phyloP scores from a whole-genome alignment of 768 basidiomycete genomes.

The Phaeotremella skinneri region DNA sequence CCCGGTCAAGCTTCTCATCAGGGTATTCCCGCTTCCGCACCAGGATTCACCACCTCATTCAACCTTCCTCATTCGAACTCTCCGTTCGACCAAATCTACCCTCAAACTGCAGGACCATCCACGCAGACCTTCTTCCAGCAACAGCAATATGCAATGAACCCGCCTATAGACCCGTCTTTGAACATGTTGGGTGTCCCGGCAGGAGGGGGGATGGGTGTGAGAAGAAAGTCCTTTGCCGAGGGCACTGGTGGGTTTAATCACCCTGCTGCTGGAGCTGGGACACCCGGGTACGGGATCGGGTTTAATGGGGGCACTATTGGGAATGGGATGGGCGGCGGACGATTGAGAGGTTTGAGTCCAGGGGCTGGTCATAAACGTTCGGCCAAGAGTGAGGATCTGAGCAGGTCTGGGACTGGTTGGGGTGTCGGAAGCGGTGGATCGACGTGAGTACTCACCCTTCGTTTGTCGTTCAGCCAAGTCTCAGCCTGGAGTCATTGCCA shows the following conservation, averaged over 20 bases:
- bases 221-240: constrained; percentile 33
- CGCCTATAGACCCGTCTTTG: background rate
- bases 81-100: constrained; percentile 2
- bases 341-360: constrained; percentile 24
- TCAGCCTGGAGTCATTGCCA: too few species aligned
- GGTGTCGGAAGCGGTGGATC: constrained; percentile 42
- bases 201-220: background rate
- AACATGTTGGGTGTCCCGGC: background rate
- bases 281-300: constrained; percentile 44
- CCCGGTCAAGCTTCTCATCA: constrained; percentile 24
- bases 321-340: constrained; percentile 9
- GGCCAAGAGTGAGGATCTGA: constrained; percentile 65
- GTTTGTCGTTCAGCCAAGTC: too few species aligned
- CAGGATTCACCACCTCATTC: constrained; percentile 32
- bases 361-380: constrained; percentile 57
- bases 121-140: constrained; percentile 19
- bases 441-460: constrained; percentile 30
- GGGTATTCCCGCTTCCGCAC: constrained; percentile 33
- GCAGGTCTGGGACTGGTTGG: constrained; percentile 34
- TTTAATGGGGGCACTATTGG: constrained; percentile 18
- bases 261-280: constrained; percentile 44
- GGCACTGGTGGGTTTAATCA: constrained; percentile 19
- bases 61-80: constrained; percentile 9
- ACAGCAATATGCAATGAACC: constrained; percentile 1
- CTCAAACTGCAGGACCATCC: constrained; percentile 18